A percentile compares a stretch with the other conserved stretches of the same genome.
These are phyloP conservation scores for Trichopus zeylanicus DNA, from an alignment of 116 monocot species.

Conservation along the genomic window DNA sequence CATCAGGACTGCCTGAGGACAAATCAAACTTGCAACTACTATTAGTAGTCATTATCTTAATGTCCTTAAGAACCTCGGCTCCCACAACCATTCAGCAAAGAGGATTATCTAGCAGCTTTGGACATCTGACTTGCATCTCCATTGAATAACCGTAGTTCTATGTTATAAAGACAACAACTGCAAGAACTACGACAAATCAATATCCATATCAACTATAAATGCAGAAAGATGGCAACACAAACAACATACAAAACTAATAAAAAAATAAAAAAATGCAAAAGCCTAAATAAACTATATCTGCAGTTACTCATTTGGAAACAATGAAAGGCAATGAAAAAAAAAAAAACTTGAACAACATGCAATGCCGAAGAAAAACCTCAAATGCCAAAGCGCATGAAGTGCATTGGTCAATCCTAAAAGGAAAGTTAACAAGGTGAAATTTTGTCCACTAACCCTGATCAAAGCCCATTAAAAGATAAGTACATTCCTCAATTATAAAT, in stretches of 20 bases:
- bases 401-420: too few species aligned
- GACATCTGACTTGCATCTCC: not conserved
- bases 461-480: not conserved
- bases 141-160: not conserved
- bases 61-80: not conserved
- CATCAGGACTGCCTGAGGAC: conserved; percentile 36
- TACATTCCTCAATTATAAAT: not conserved
- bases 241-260: not conserved
- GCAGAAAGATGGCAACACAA: not conserved
- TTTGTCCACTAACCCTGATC: not conserved
- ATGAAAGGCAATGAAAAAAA: too few species aligned
- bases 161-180: not conserved
- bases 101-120: conserved; percentile 1
- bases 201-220: not conserved
- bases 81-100: conserved; percentile 1
- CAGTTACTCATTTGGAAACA: too few species aligned
- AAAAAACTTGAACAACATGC: too few species aligned
- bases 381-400: too few species aligned
- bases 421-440: too few species aligned
- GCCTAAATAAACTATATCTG: not conserved
- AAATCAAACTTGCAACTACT: conserved; percentile 38
- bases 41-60: conserved; percentile 8
- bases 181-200: not conserved
- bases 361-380: too few species aligned
- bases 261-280: not conserved